Base-by-base conservation (phyloP, 2,329 filamentous ascomycete species). In the Clarireedia hainanense region DNA sequence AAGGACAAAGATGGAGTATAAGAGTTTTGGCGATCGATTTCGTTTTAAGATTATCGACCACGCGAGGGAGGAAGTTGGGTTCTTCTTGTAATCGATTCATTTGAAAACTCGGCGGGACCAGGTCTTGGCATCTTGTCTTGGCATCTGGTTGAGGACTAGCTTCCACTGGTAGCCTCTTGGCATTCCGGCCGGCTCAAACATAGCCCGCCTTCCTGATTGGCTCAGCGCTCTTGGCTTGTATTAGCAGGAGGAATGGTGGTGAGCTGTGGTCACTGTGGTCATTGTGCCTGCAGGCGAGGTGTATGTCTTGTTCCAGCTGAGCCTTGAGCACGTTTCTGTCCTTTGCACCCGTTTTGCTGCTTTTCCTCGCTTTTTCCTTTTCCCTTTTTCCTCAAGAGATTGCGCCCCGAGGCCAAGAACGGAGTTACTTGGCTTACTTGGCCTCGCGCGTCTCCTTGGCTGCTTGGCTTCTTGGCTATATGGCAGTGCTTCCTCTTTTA, bases 341-440 rank as follows among this genome's bases (percentile, higher is more conserved):
- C 26, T 39, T 23, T 39, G 20, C 43, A 40, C 7, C 15, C 4
- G 27, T 36, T 17, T 51, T 37, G 26, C 4, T 27, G 17, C 3
- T 23, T 20, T 52, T n/a, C 15, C 17, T 26, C 5, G 7, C 27
- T 27, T n/a, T 48, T 39, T 40, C n/a, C 20, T 26, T n/a, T 48
- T 39, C 30, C n/a, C 20, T 26, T 24, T 14, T 46, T 1, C 6
- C n/a, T 45, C 52, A 43, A 55, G 52, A 50, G 37, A 55, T 55
- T 55, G 52, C 52, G 52, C 52, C 52, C 52, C 52, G 52, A 55
- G 26, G 55, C 49, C 49, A 56, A 56, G 55, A 36, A 27, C 55
- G 55, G 55, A 52, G 20, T 52, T 39, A 56, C 55, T 56, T 56
- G 55, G 55, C 55, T 26, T 6, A 34, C 39, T 47, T 50, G 52